These are phyloP conservation scores for Nidularia pulvinata DNA, from an alignment of 768 basidiomycete species.

Conservation along the genomic window DNA sequence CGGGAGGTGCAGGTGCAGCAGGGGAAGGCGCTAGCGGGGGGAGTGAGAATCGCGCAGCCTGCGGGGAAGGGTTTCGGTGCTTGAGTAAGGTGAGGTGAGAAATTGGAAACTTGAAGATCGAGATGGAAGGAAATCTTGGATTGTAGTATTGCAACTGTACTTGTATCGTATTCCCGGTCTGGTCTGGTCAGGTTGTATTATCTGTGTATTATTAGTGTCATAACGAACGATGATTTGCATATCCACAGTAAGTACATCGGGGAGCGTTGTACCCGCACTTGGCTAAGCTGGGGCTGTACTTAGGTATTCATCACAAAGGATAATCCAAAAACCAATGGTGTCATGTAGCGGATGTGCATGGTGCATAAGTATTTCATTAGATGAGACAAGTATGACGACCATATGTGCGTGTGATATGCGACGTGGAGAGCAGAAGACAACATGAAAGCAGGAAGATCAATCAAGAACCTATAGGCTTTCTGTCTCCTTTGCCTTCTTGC, in stretches of 20 bases:
- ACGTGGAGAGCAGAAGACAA: not conserved
- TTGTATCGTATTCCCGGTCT: too few relatives aligned
- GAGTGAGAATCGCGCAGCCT: conserved; percentile 58
- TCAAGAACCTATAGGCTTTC: conserved; percentile 15
- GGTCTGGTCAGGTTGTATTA: too few relatives aligned
- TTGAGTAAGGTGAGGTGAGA: conserved; percentile 3
- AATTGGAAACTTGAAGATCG: too few relatives aligned
- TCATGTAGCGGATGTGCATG: not conserved
- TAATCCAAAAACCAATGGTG: too few relatives aligned
- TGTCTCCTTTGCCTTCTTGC: conserved; percentile 54
- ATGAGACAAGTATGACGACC: conserved; percentile 6
- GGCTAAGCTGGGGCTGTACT: too few relatives aligned
- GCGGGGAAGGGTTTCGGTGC: conserved; percentile 34
- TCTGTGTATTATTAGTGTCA: too few relatives aligned
- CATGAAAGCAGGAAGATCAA: conserved; percentile 19
- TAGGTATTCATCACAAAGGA: too few relatives aligned
- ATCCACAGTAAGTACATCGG: too few relatives aligned
- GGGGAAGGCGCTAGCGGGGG: conserved; percentile 34
- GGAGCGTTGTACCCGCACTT: too few relatives aligned
- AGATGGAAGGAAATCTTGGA: too few relatives aligned
- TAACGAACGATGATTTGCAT: too few relatives aligned
- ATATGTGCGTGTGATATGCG: conserved; percentile 15
- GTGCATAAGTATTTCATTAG: not conserved
- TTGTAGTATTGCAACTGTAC: too few relatives aligned
- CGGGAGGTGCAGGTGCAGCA: conserved; percentile 25